These are phyloP conservation scores for Euphorbia schlechtendalii DNA, from an alignment of 441 rosid genomes.

Conservation along the genomic window DNA sequence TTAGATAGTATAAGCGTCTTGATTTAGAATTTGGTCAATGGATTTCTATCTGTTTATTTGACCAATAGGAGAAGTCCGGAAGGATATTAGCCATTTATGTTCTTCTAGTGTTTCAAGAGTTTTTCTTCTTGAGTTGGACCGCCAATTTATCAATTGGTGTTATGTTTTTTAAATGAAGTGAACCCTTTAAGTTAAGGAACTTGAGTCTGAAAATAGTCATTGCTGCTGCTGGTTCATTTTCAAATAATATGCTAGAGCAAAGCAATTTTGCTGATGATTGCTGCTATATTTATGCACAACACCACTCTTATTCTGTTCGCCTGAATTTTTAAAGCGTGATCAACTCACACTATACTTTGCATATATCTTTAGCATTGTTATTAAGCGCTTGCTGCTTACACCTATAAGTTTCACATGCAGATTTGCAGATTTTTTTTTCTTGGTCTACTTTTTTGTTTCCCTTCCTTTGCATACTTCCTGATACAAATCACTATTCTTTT, in stretches of 20 bases:
- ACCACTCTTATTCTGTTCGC: background rate
- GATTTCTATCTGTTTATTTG: background rate
- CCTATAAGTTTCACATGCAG: background rate
- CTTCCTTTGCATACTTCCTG: background rate
- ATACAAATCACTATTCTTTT: background rate
- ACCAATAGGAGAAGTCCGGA: background rate
- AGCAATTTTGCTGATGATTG: background rate
- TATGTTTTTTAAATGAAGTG: background rate
- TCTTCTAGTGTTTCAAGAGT: background rate
- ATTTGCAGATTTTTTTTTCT: background rate
- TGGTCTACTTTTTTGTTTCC: background rate
- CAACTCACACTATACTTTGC: background rate
- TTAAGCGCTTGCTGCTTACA: background rate
- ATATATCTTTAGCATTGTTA: background rate
- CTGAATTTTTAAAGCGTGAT: background rate
- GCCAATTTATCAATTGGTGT: background rate
- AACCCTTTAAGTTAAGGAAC: background rate
- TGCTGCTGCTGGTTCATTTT: background rate
- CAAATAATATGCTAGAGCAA: background rate
- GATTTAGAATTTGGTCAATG: background rate
- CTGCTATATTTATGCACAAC: background rate
- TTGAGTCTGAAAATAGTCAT: background rate
- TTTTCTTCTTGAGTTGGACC: background rate
- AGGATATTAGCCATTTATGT: background rate
- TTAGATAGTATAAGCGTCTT: background rate